Conservation (phyloP, 139 green algal genomes). For the Chlorella sp. region DNA sequence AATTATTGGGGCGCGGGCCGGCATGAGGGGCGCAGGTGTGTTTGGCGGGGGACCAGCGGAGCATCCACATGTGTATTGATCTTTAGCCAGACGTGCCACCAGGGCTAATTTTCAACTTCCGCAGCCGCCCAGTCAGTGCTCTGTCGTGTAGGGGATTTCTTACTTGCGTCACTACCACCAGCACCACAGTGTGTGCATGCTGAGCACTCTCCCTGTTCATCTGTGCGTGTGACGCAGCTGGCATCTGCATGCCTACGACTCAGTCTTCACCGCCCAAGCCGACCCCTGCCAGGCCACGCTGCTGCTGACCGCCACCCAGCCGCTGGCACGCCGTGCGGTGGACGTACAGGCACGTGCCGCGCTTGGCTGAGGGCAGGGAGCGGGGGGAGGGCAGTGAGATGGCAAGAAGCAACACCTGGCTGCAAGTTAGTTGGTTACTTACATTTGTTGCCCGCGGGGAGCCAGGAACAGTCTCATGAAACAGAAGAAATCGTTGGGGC, state of each 20-base stretch:
- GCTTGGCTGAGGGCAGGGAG: background rate
- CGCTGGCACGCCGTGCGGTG: background rate
- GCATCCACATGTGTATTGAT: background rate
- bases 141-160: background rate
- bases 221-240: slow-evolving; percentile 10
- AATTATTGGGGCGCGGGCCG: background rate
- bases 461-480: too few species aligned
- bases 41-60: background rate
- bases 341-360: background rate
- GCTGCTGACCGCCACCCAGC: slow-evolving; percentile 28
- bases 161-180: too few species aligned
- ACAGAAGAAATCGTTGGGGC: too few species aligned
- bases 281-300: slow-evolving; percentile 27
- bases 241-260: slow-evolving; percentile 36
- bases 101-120: too few species aligned
- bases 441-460: too few species aligned
- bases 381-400: too few species aligned
- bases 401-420: too few species aligned
- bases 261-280: slow-evolving; percentile 11
- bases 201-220: background rate
- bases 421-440: too few species aligned
- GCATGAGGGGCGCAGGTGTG: background rate
- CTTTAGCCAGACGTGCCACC: too few species aligned
- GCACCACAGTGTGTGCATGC: too few species aligned
- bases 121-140: background rate